Evolutionary conservation across 176 grass and related monocot genomes (phyloP).

Genomic region (Metroxylon sagu): DNA sequence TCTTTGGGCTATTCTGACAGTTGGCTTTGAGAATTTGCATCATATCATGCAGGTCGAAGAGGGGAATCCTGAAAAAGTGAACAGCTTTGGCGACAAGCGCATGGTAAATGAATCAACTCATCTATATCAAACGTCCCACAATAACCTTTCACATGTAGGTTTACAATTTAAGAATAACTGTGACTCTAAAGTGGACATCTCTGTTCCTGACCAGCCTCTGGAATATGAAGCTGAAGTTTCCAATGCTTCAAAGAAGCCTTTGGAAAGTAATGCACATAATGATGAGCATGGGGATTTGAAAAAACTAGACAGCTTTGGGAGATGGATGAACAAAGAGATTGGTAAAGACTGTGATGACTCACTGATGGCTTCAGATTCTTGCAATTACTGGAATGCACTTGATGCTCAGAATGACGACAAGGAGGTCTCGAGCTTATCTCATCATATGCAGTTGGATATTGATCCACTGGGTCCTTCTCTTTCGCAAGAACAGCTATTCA

Average conservation of each 20-base stretch:
- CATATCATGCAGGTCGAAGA: constrained; percentile 14
- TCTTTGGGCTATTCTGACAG: too few relatives aligned
- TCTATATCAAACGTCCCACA: neutral
- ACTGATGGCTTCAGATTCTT: constrained; percentile 58
- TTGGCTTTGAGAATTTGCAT: too few relatives aligned
- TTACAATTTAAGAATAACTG: neutral
- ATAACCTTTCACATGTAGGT: neutral
- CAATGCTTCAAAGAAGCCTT: constrained; percentile 2
- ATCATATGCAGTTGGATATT: constrained; percentile 54
- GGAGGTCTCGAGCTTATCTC: constrained; percentile 42
- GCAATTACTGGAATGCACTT: constrained; percentile 60
- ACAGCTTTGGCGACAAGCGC: neutral
- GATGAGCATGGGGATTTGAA: constrained; percentile 37
- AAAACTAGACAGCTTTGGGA: constrained; percentile 88
- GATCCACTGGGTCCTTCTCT: constrained; percentile 55
- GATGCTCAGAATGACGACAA: constrained; percentile 41
- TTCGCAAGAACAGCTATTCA: constrained; percentile 80
- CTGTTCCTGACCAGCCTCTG: constrained; percentile 1
- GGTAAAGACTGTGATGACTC: constrained; percentile 51
- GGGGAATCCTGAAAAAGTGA: neutral
- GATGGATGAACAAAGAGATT: constrained; percentile 91
- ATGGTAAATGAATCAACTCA: neutral
- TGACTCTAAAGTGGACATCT: neutral
- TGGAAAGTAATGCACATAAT: neutral
- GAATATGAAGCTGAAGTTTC: constrained; percentile 7